Evolutionary conservation across 176 grass and related monocot genomes (phyloP).

Genomic region (Alloteropsis semialata): DNA sequence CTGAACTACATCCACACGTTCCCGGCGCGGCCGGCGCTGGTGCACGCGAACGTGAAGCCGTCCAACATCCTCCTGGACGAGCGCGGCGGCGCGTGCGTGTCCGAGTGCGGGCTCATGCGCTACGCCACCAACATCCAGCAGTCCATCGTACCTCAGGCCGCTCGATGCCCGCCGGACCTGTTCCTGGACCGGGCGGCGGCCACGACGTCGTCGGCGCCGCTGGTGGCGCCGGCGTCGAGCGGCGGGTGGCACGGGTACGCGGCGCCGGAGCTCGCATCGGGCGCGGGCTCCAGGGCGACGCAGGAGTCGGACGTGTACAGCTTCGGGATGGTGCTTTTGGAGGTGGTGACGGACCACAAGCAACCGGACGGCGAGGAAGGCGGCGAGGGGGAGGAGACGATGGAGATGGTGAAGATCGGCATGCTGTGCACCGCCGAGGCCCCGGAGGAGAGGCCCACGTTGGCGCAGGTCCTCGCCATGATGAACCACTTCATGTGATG

Average conservation of each 20-base stretch:
- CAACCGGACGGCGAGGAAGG: conserved; percentile 19
- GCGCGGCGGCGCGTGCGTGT: conserved; percentile 57
- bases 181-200: conserved; percentile 17
- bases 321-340: conserved; percentile 54
- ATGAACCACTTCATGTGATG: conserved; percentile 60
- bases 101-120: conserved; percentile 71
- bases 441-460: conserved; percentile 56
- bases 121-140: conserved; percentile 47
- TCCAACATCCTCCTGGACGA: conserved; percentile 80
- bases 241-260: conserved; percentile 52
- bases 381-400: conserved; percentile 35
- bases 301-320: conserved; percentile 69
- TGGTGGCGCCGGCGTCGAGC: background rate
- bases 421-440: conserved; percentile 64
- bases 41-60: conserved; percentile 78
- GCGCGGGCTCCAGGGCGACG: conserved; percentile 23
- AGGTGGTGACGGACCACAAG: conserved; percentile 45
- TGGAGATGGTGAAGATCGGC: conserved; percentile 69
- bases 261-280: conserved; percentile 56
- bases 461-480: conserved; percentile 61
- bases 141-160: background rate
- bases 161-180: conserved; percentile 17
- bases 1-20: conserved; percentile 72
- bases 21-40: conserved; percentile 42
- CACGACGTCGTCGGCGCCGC: background rate